phyloP scores from a whole-genome alignment of 2,329 filamentous ascomycete species.

The Alternaria conjuncta region DNA sequence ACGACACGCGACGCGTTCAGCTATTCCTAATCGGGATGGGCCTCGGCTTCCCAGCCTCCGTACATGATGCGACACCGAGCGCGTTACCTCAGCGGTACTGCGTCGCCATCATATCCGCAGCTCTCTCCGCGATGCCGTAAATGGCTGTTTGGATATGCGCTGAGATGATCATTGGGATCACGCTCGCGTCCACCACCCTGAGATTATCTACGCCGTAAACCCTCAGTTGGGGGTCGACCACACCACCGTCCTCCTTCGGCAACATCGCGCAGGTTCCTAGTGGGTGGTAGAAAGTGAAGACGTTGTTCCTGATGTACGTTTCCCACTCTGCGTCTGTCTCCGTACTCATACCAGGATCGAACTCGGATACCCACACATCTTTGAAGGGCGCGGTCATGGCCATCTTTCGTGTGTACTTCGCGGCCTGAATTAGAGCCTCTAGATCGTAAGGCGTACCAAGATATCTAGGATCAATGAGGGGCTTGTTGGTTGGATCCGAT shows the following conservation, averaged over 20 bases:
- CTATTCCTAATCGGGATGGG: neutral
- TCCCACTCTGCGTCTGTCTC: slow-evolving; percentile 31
- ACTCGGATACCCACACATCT: slow-evolving; percentile 34
- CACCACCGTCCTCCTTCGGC: slow-evolving; percentile 21
- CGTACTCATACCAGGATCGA: slow-evolving; percentile 25
- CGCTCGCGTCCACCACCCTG: slow-evolving; percentile 20
- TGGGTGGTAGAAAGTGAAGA: slow-evolving; percentile 32
- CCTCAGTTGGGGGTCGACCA: slow-evolving; percentile 22
- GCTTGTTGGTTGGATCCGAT: slow-evolving; percentile 14
- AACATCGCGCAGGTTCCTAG: slow-evolving; percentile 44
- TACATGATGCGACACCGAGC: neutral
- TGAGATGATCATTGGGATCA: slow-evolving; percentile 27
- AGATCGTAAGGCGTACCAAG: slow-evolving; percentile 26
- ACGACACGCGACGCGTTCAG: neutral
- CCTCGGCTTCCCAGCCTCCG: neutral
- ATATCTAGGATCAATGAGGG: slow-evolving; percentile 30
- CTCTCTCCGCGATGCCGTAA: slow-evolving; percentile 36
- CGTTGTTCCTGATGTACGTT: slow-evolving; percentile 17
- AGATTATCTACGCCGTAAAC: slow-evolving; percentile 28
- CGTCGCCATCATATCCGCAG: slow-evolving; percentile 23
- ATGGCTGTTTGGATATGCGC: slow-evolving; percentile 33
- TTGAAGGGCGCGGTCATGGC: slow-evolving; percentile 32
- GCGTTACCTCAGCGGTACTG: slow-evolving; percentile 4
- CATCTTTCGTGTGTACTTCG: slow-evolving; percentile 32
- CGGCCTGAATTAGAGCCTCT: slow-evolving; percentile 13